Base-by-base conservation (phyloP, 495 filamentous ascomycete genomes). In the Hypoxylon fragiforme region DNA sequence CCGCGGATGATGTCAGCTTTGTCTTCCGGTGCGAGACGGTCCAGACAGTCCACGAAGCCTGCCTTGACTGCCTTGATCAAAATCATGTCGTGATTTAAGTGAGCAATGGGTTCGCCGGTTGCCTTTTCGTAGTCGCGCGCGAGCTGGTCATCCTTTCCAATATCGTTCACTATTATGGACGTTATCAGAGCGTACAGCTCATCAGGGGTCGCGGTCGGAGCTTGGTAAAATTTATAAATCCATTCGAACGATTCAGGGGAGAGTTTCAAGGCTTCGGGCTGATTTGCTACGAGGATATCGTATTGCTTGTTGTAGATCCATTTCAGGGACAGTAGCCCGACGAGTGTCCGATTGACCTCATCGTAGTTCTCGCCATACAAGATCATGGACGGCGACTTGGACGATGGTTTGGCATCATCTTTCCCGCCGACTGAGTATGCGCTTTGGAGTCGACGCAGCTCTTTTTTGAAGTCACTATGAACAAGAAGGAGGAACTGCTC, bases 301-400 rank as follows among this genome's bases (percentile, higher is more conserved):
- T 73, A 74, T 11, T 69, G 45, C 13, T 51, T 51, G 8, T 53
- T 60, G 13, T 63, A 56, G 11, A 71, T 49, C 71, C 71, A 74
- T 53, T 70, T 71, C 31, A 73, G 30, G 1, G 68, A 53, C 21
- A 70, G 31, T 3, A 71, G 40, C 3, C 68, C 64, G 18, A 65
- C 54, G 7, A 74, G 57, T 0, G 71, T 73, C 21, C 71, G 71
- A 36, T 74, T 71, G 11, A 72, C 66, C 47, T 74, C 71, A 20
- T 62, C 52, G 40, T 63, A 69, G 11, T 73, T 51, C 3, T 54
- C 9, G 0, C 50, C 56, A 13, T 50, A 73, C 3, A 73, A 48
- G 1, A 65, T 49, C 8, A 42, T 24, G 1, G 68, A 71, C 9
- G 70, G 70, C 9, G 70, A 65, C 13, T 7, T 45, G 1, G 63